Evolutionary conservation across 495 filamentous ascomycete species (phyloP).

Genomic region (Choiromyces venosus): DNA sequence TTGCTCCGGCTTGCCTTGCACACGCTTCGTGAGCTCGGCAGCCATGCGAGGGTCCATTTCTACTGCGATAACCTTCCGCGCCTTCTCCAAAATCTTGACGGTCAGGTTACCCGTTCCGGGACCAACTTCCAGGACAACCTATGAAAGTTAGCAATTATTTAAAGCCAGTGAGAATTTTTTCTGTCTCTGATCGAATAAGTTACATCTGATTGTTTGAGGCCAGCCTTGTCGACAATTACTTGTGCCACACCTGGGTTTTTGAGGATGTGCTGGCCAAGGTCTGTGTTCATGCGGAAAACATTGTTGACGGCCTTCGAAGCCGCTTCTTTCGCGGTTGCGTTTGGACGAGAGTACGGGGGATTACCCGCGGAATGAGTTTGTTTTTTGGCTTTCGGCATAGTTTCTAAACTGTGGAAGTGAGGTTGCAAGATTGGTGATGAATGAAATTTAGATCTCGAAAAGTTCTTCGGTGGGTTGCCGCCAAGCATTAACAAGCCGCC

Average conservation of each 20-base stretch:
- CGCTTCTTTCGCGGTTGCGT: conserved; percentile 26
- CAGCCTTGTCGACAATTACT: conserved; percentile 80
- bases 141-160: not conserved
- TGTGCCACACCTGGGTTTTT: conserved; percentile 92
- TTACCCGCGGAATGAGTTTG: conserved; percentile 7
- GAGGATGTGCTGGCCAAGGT: conserved; percentile 86
- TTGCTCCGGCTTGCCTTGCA: conserved; percentile 74
- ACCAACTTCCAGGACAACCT: conserved; percentile 67
- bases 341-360: conserved; percentile 24
- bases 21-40: conserved; percentile 89
- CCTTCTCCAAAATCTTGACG: conserved; percentile 77
- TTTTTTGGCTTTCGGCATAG: conserved; percentile 35
- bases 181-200: not conserved
- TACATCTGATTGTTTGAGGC: conserved; percentile 81
- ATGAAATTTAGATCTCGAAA: not conserved
- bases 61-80: conserved; percentile 80
- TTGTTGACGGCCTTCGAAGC: conserved; percentile 59
- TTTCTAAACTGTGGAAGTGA: not conserved
- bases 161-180: not conserved
- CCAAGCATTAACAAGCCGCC: not conserved
- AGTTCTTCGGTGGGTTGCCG: not conserved
- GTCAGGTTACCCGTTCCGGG: conserved; percentile 85
- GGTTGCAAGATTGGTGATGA: not conserved
- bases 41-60: conserved; percentile 97
- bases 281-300: conserved; percentile 81